Evolutionary conservation across 2,329 filamentous ascomycete species (phyloP).

Genomic region (Colletotrichum lindemuthianum): DNA sequence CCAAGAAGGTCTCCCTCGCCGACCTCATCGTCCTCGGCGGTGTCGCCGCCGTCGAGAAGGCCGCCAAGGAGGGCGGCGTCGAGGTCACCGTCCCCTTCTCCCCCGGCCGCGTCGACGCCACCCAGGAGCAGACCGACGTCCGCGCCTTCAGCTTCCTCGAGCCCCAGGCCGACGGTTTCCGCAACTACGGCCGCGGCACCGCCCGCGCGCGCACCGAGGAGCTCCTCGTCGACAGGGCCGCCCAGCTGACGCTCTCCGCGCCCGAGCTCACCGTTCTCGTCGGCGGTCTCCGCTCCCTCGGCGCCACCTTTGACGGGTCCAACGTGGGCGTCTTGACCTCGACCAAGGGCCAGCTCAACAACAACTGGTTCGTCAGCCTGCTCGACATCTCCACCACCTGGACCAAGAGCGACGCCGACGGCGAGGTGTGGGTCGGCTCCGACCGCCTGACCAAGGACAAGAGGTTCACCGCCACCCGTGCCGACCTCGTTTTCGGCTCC

Average conservation of each 20-base stretch:
- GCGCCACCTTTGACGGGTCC: constrained; percentile 78
- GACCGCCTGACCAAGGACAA: constrained; percentile 73
- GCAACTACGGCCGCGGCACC: constrained; percentile 76
- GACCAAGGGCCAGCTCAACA: constrained; percentile 74
- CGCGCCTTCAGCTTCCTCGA: constrained; percentile 73
- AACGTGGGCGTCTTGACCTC: constrained; percentile 74
- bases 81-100: constrained; percentile 74
- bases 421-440: constrained; percentile 69
- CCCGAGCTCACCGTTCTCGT: constrained; percentile 78
- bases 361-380: constrained; percentile 86
- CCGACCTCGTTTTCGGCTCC: constrained; percentile 77
- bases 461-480: constrained; percentile 76
- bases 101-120: constrained; percentile 77
- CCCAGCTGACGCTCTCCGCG: constrained; percentile 75
- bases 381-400: constrained; percentile 74
- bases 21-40: constrained; percentile 83
- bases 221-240: constrained; percentile 76
- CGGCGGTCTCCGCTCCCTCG: constrained; percentile 76
- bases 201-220: constrained; percentile 72
- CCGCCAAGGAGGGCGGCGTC: constrained; percentile 58
- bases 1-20: constrained; percentile 81
- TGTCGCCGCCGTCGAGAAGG: constrained; percentile 76
- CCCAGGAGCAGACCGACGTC: constrained; percentile 76
- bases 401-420: constrained; percentile 53
- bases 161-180: constrained; percentile 78